Evolutionary conservation across 2,329 filamentous ascomycete genomes (phyloP), one percentile per base, ranked within the genome.

Genomic region (Paraconiothyrium sp.): DNA sequence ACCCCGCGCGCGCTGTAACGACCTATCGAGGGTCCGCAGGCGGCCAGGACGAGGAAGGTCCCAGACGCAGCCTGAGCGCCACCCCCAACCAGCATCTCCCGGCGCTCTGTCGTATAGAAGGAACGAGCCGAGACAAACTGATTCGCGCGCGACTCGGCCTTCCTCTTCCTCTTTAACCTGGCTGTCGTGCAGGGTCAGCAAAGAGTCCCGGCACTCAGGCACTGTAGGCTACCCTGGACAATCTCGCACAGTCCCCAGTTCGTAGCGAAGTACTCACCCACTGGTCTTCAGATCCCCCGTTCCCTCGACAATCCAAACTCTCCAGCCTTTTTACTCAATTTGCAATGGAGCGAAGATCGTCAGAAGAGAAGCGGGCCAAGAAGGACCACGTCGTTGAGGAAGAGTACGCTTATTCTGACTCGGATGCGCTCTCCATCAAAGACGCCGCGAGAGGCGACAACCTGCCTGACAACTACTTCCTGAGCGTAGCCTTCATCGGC

Each of bases 371-470:
- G 4, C 52, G 52, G 8, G 14, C 39, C 39, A 43, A 59, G 30
- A 59, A 63, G 50, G 54, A 35, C 35, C 55, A 60, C 16, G 34
- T 64, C 9, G 49, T 66, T 10, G n/a, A 59, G 24, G 43, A 59
- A 8, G 52, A 63, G 20, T 47, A 59, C 44, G 52, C 48, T 14
- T 37, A 51, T 16, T 50, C 58, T 9, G 64, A 61, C 22, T 59
- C 59, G 7, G 64, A 66, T 27, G 30, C 8, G 7, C 55, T 63
- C 10, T 65, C 63, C 1, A 61, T 65, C 49, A 62, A 63, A 16
- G 63, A 65, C 46, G 63, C 54, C 20, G 63, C 63, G 13, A 58
- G 54, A 39, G 63, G 63, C 44, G 63, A 65, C 47, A 52, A 62
- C 34, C 39, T 65, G 2, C 63, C 63, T 2, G 54, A 62, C 10